Base-by-base conservation (phyloP, 805 yeast species). In the Alloascoidea africana region DNA sequence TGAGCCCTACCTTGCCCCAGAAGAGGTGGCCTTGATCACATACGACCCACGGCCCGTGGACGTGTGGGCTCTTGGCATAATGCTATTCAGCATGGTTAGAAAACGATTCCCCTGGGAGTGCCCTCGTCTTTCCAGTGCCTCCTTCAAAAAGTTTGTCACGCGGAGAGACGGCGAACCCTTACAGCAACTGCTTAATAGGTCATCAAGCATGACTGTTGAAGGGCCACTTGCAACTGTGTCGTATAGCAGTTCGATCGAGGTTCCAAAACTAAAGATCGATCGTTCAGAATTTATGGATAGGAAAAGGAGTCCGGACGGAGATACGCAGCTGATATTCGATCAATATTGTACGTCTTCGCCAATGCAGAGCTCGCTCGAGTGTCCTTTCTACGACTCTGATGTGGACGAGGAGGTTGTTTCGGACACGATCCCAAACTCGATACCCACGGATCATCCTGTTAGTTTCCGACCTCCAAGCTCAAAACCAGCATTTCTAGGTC, bases 71-170 rank as follows among this genome's bases (percentile, higher is more conserved):
- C 75, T 76, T 23, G 95, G 94, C 5, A 84, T 86, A 42, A 82
- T 86, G 36, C 82, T 81, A 56, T 84, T 94, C 46, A 86, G 96
- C 62, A 85, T 86, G 95, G 72, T 83, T 41, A 64, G 85, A 54
- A 79, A 84, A 52, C 81, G 85, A 59, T 86, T 86, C 59, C 96
- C 96, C 5, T 86, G 96, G 96, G 85, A 84, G 53, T 83, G 84
- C 4, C 96, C 96, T 5, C 79, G 82, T 50, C 56, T 75, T 37
- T 65, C 79, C n/a, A n/a, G n/a, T 54, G 71, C 72, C 47, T 75
- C 84, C 44, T 82, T 82, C 55, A 83, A 81, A 56, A 79, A 76
- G 53, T 53, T 80, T 46, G 81, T 78, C 53, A 78, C 87, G 33
- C 72, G 81, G 18, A 72, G 85, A 18, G 79, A 75, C 19, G 80